Base-by-base conservation (phyloP, 192 early-diverging fungal genomes). In the Podila verticillata region DNA sequence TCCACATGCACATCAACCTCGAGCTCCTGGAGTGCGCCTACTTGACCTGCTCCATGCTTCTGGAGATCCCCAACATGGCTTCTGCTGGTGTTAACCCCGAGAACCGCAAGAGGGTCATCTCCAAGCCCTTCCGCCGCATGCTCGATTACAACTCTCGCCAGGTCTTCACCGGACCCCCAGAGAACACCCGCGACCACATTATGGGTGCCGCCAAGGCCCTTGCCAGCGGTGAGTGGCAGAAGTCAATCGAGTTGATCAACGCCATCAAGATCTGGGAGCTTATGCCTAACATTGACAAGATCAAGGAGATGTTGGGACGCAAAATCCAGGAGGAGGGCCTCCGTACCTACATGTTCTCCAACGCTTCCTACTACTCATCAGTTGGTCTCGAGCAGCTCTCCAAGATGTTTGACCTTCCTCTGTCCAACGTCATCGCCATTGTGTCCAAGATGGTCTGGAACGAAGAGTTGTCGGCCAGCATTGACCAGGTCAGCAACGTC, bases 1-100 rank as follows among this genome's bases (percentile, higher is more conserved):
- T 98, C 94, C 98, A 99, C 87, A 97, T 99, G 94, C 96, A 97
- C 87, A 96, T 99, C 84, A 99, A 99, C 88, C 84, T 99, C 61
- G 98, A 99, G 86, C 90, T 99, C 22, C 84, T 99, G 54, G 98
- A 99, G 89, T 98, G 95, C 81, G 93, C 96, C 31, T 98, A 97
- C 85, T 85, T 98, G 83, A 95, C 94, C 13, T 94, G 92, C 81
- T 95, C 95, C 26, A 97, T 99, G 96, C 86, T 99, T 54, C 86
- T 99, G n/a, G 98, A 99, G 85, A 95, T 99, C 72, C 97, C 98
- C 28, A 91, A 88, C 80, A 96, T 97, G 92, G 98, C 97, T 12
- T 87, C 92, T 62, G 89, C 91, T 60, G 89, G 89, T 15, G 77
- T 75, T 35, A 87, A 79, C 75, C 81, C 73, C 32, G 84, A 84